Evolutionary conservation across 768 basidiomycete genomes (phyloP).

Genomic region (Mycena belliarum): DNA sequence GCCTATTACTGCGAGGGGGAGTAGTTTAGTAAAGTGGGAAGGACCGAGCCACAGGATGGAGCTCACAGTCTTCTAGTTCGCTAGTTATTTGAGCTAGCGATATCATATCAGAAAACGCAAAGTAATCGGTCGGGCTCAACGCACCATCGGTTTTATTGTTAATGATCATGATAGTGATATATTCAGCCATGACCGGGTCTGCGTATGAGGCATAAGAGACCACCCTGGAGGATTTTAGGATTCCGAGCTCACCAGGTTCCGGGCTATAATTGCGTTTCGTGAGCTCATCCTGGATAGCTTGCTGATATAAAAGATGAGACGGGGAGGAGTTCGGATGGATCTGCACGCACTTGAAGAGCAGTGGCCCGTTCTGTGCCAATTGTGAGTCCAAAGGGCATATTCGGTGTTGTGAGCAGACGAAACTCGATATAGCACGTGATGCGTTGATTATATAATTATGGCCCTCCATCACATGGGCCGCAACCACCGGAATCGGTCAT

Average conservation of each 20-base stretch:
- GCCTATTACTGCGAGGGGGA: slow-evolving; percentile 62
- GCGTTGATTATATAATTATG: not conserved
- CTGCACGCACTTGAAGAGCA: slow-evolving; percentile 59
- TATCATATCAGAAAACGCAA: slow-evolving; percentile 14
- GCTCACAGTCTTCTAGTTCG: slow-evolving; percentile 81
- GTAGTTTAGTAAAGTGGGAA: not conserved
- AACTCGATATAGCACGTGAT: not conserved
- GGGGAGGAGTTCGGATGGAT: not conserved
- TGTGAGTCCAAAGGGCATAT: slow-evolving; percentile 74
- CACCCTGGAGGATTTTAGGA: slow-evolving; percentile 3
- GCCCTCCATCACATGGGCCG: too few species aligned
- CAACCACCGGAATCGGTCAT: too few species aligned
- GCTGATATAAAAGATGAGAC: slow-evolving; percentile 39
- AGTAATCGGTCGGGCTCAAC: slow-evolving; percentile 26
- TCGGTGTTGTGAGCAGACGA: not conserved
- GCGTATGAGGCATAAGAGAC: slow-evolving; percentile 18
- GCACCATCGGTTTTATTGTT: slow-evolving; percentile 83
- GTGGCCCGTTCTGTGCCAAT: slow-evolving; percentile 79
- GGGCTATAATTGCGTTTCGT: slow-evolving; percentile 70
- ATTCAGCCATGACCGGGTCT: slow-evolving; percentile 94
- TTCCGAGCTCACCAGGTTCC: slow-evolving; percentile 61
- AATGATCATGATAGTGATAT: slow-evolving; percentile 93
- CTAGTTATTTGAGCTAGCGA: slow-evolving; percentile 77
- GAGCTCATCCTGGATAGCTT: slow-evolving; percentile 82
- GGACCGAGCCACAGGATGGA: not conserved